These are phyloP conservation scores for Kalanchoe fedtschenkoi DNA, from an alignment of 164 flowering plant genomes.

Conservation along the genomic window DNA sequence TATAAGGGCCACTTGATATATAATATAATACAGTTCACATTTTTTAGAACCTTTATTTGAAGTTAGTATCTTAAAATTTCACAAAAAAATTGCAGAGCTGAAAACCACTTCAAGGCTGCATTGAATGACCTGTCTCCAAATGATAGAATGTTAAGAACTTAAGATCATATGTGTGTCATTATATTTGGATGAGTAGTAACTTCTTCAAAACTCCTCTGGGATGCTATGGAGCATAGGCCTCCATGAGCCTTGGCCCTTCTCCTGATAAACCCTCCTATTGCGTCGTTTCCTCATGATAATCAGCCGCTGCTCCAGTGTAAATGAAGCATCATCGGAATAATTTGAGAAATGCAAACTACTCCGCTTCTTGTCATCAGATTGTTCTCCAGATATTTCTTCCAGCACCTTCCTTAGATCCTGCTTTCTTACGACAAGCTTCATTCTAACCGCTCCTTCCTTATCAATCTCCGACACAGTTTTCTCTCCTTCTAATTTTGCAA, in stretches of 20 bases:
- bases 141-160: not conserved
- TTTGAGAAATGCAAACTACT: not conserved
- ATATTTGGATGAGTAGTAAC: not conserved
- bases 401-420: constrained; percentile 29
- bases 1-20: too few species aligned
- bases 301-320: constrained; percentile 19
- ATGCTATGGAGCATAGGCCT: constrained; percentile 37
- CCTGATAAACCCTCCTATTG: constrained; percentile 10
- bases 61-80: too few species aligned
- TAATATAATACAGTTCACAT: too few species aligned
- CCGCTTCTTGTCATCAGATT: not conserved
- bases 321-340: not conserved
- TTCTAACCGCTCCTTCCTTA: constrained; percentile 22
- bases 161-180: not conserved
- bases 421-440: constrained; percentile 36
- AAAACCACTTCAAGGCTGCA: not conserved
- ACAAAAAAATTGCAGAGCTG: too few species aligned
- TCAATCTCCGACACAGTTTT: constrained; percentile 10
- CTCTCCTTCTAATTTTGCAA: constrained; percentile 18
- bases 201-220: constrained; percentile 26
- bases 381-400: constrained; percentile 11
- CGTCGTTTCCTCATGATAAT: constrained; percentile 18
- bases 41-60: too few species aligned
- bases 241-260: constrained; percentile 17
- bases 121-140: not conserved